phyloP scores from a whole-genome alignment of 441 rosid genomes.

The Gossypium davidsonii region DNA sequence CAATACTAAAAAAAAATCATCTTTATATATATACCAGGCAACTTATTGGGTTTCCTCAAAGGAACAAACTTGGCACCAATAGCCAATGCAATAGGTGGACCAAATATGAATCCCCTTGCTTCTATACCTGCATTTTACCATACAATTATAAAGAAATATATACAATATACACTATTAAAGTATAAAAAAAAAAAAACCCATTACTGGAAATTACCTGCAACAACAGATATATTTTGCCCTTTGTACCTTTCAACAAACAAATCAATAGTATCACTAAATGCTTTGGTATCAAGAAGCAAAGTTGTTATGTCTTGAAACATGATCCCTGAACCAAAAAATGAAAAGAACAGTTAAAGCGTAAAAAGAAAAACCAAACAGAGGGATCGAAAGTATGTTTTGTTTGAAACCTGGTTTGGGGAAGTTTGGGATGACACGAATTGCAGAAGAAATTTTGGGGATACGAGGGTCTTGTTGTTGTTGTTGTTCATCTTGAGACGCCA shows the following conservation, averaged over 20 bases:
- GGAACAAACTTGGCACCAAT: conserved; percentile 98
- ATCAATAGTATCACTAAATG: conserved; percentile 82
- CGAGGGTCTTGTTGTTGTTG: conserved; percentile 43
- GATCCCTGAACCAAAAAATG: conserved; percentile 45
- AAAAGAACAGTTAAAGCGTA: conserved; percentile 7
- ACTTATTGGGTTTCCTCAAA: conserved; percentile 86
- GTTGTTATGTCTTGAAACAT: conserved; percentile 92
- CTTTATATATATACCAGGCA: conserved; percentile 52
- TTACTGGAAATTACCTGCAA: conserved; percentile 52
- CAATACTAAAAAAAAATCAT: too few relatives aligned
- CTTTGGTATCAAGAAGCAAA: conserved; percentile 68
- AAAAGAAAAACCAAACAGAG: background rate
- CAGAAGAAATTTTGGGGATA: conserved; percentile 52
- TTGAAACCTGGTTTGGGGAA: conserved; percentile 77
- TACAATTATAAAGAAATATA: background rate
- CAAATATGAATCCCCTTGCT: conserved; percentile 96
- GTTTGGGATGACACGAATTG: conserved; percentile 81
- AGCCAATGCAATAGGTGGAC: conserved; percentile 95
- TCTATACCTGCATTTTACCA: conserved; percentile 58
- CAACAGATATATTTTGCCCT: conserved; percentile 64
- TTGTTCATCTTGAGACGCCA: conserved; percentile 42
- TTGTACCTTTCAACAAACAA: conserved; percentile 88
- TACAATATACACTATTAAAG: too few relatives aligned
- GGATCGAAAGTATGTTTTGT: background rate
- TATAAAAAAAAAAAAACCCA: too few relatives aligned